Percentiles rank a stretch among this genome's conserved stretches.
phyloP scores from a whole-genome alignment of 2,329 filamentous ascomycete genomes.

The Mollisiaceae sp. region DNA sequence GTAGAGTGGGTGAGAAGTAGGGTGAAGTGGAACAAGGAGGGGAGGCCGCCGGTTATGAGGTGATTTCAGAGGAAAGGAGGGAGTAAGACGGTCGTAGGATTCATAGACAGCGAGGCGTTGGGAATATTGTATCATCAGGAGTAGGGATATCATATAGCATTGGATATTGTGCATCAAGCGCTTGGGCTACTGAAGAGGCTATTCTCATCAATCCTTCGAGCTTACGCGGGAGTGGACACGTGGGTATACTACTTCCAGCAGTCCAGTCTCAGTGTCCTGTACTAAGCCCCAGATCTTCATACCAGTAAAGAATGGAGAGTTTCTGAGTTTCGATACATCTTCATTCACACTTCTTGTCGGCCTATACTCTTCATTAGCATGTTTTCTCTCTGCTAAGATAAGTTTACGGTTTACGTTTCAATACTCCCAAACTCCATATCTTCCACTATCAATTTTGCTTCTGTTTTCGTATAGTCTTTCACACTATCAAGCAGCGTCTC shows the following conservation, averaged over 20 bases:
- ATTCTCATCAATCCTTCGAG: neutral
- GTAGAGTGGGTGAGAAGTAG: conserved; percentile 95
- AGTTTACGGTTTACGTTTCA: conserved; percentile 19
- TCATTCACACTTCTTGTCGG: conserved; percentile 33
- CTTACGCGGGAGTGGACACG: too few relatives aligned
- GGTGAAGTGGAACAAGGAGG: conserved; percentile 96
- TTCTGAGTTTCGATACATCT: conserved; percentile 31
- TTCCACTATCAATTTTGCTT: conserved; percentile 16
- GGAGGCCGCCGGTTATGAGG: conserved; percentile 88
- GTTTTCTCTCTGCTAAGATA: neutral
- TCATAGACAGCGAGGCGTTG: conserved; percentile 35
- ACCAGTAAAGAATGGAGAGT: conserved; percentile 29
- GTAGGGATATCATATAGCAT: conserved; percentile 8
- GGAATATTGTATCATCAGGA: conserved; percentile 21
- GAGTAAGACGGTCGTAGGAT: conserved; percentile 9
- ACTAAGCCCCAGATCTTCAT: conserved; percentile 34
- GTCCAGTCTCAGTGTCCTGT: conserved; percentile 34
- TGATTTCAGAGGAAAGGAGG: conserved; percentile 46
- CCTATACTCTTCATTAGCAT: conserved; percentile 23
- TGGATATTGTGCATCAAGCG: neutral
- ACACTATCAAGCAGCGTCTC: conserved; percentile 14
- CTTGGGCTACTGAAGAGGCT: too few relatives aligned
- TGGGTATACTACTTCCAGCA: conserved; percentile 17
- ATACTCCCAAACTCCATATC: conserved; percentile 32
- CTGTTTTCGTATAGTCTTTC: conserved; percentile 3